These are phyloP conservation scores for Nissolia schottii DNA, from an alignment of 306 rosid species.

Conservation along the genomic window DNA sequence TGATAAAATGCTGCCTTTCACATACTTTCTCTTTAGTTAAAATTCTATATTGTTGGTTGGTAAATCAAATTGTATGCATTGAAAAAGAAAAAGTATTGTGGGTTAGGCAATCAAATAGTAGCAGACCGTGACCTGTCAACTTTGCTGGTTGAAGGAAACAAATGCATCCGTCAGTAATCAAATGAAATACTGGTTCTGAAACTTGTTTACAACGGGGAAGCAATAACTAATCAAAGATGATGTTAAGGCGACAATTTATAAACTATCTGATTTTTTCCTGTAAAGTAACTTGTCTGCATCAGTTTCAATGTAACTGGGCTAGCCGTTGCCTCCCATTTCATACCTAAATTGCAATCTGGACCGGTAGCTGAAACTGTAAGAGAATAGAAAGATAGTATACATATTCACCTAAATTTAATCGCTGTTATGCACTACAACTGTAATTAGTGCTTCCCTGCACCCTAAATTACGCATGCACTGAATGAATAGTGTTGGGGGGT, in stretches of 20 bases:
- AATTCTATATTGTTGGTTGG: neutral
- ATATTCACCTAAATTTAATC: constrained; percentile 8
- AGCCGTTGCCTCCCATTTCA: neutral
- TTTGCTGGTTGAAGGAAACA: neutral
- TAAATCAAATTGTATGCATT: neutral
- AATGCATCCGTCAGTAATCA: neutral
- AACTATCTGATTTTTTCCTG: neutral
- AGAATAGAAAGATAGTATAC: neutral
- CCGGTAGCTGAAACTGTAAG: neutral
- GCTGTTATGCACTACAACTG: constrained; percentile 1
- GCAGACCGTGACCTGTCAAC: neutral
- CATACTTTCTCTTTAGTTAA: neutral
- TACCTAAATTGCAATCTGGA: neutral
- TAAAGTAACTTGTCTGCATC: neutral
- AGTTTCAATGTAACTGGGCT: neutral
- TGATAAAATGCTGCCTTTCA: neutral
- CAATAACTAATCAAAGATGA: neutral
- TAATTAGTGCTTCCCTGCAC: neutral
- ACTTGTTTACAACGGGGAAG: neutral
- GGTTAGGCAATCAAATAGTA: neutral
- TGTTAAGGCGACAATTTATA: neutral
- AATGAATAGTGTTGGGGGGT: neutral
- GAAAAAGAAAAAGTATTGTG: neutral
- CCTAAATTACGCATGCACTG: neutral
- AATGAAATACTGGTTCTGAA: neutral